These are phyloP conservation scores for Plasmodium knowlesi DNA, from an alignment of 169 alveolate species.

Conservation along the genomic window DNA sequence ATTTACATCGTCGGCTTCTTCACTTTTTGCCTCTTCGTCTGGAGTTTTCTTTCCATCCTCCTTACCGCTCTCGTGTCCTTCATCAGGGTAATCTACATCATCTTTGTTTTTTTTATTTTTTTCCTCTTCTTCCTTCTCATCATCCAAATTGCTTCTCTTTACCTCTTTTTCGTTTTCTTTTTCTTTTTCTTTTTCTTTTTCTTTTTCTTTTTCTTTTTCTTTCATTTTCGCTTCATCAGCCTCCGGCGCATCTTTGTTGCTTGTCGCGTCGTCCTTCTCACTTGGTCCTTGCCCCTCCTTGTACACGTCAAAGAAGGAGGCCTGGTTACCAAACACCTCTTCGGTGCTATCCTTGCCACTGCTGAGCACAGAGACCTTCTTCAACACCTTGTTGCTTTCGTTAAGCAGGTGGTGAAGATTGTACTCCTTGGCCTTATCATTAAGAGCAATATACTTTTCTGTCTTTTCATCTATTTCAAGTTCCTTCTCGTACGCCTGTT, in stretches of 20 bases:
- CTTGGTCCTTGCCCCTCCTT: not conserved
- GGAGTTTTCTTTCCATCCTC: constrained; percentile 60
- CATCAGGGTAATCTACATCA: not conserved
- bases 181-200: not conserved
- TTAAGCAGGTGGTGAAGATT: not conserved
- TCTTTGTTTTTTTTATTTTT: no score
- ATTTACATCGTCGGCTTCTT: not conserved
- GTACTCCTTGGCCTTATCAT: constrained; percentile 15
- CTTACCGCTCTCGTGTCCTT: constrained; percentile 76
- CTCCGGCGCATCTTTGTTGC: no score
- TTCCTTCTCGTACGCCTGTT: constrained; percentile 10
- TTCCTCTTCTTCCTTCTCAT: not conserved
- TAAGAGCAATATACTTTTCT: constrained; percentile 7
- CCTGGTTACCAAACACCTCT: constrained; percentile 17
- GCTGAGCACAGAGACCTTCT: constrained; percentile 41
- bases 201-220: not conserved
- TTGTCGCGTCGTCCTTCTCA: not conserved
- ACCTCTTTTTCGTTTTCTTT: not conserved
- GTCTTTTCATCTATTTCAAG: not conserved
- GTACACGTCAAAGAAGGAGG: constrained; percentile 37
- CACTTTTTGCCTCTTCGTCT: not conserved
- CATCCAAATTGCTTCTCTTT: not conserved
- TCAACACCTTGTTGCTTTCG: constrained; percentile 29
- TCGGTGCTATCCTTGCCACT: not conserved
- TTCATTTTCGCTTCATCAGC: no score